A percentile compares a stretch with the other conserved stretches of the same genome.
phyloP scores from a whole-genome alignment of 176 grass and related monocot genomes.

The Tuctoria greenei region DNA sequence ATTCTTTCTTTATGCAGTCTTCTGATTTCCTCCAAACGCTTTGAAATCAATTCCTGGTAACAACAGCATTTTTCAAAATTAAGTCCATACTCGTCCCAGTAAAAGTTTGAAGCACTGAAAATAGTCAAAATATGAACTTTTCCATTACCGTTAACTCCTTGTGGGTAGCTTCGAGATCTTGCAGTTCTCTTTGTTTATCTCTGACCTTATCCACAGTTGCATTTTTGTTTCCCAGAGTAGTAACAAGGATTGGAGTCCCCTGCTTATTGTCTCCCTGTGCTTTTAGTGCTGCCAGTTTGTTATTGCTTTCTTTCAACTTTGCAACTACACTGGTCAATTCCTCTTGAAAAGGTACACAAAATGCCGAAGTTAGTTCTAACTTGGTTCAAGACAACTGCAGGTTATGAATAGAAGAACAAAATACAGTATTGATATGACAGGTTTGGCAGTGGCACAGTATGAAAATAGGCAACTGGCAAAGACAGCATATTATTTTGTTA shows the following conservation, averaged over 20 bases:
- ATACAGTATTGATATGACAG: neutral
- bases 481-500: too few species aligned
- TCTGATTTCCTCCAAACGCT: constrained; percentile 65
- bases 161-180: constrained; percentile 68
- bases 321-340: constrained; percentile 59
- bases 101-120: constrained; percentile 21
- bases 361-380: constrained; percentile 24
- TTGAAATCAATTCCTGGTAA: constrained; percentile 65
- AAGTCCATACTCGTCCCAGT: neutral
- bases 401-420: neutral
- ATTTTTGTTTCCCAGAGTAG: constrained; percentile 61
- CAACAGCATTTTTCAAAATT: constrained; percentile 13
- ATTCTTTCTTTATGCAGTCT: constrained; percentile 88
- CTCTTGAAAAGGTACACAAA: constrained; percentile 61
- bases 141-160: constrained; percentile 76
- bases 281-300: constrained; percentile 63
- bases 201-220: constrained; percentile 46
- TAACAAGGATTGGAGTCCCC: constrained; percentile 56
- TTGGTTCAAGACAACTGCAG: neutral
- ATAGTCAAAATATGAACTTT: neutral
- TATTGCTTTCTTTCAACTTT: constrained; percentile 76
- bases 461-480: neutral
- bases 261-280: constrained; percentile 59
- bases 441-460: neutral
- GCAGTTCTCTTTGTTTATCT: constrained; percentile 76